Base-by-base conservation (phyloP, 768 basidiomycete species). In the Boletus subparvulus region DNA sequence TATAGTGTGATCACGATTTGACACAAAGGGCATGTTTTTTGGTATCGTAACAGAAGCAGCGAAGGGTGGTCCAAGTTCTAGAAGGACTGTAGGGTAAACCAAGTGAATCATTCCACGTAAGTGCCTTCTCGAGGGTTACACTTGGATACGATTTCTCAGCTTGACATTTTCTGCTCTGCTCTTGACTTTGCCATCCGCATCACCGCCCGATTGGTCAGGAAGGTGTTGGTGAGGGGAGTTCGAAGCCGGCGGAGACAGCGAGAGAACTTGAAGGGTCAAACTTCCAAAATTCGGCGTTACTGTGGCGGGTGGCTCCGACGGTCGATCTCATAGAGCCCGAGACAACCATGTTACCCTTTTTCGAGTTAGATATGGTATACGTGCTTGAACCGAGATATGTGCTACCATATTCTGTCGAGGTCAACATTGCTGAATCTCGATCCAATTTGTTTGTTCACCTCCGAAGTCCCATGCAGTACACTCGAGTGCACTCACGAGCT, bases 21-120 rank as follows among this genome's bases (percentile, higher is more conserved):
- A 55, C 48, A 33, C 54, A 21, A 24, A n/a, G 24, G n/a, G 30
- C 35, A 43, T 51, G 24, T 51, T 45, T 48, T 42, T 54, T 21
- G 21, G 21, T 21, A 10, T 21, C 42, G 50, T 54, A 47, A 56
- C 67, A 91, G 88, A 81, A 79, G 52, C 90, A 93, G 68, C 84
- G 83, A 59, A 78, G 79, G 58, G 77, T 93, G n/a, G 75, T 87
- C 45, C 82, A 85, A 53, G 85, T 92, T 43, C 68, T 91, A 47
- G 84, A 83, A 67, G 85, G 51, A 67, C 85, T 59, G 58, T 78
- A 56, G 76, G 59, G 30, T 50, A 35, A 60, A 10, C 30, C 39
- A 39, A 32, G 55, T 26, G 46, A 35, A 48, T 43, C 45, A n/a
- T 50, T 24, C 40, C 50, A 32, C 39, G 36, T 50, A 28, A 58